Conservation (phyloP, 2,329 filamentous ascomycete species). For the Colletotrichum sp. region DNA sequence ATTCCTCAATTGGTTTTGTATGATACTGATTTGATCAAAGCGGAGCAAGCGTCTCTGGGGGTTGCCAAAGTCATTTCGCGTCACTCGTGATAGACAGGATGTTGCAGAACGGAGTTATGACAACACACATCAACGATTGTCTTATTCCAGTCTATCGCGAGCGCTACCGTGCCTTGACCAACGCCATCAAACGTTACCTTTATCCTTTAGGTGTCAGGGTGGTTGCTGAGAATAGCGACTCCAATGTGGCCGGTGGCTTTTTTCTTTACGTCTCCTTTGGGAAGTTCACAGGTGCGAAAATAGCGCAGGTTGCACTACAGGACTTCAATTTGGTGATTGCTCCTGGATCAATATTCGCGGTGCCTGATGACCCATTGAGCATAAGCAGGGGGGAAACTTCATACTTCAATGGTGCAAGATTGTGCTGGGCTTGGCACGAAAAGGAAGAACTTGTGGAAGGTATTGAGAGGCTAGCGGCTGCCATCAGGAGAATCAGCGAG, state of each 20-base stretch:
- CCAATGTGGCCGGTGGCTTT: constrained; percentile 57
- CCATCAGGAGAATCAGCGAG: neutral
- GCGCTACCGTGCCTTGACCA: neutral
- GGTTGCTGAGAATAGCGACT: constrained; percentile 14
- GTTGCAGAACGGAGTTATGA: constrained; percentile 46
- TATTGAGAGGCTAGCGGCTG: constrained; percentile 60
- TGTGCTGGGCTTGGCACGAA: constrained; percentile 77
- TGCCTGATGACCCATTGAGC: constrained; percentile 35
- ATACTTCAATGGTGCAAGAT: constrained; percentile 47
- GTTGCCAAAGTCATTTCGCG: neutral
- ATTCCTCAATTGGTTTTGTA: neutral
- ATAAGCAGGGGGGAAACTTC: constrained; percentile 26
- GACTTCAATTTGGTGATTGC: constrained; percentile 61
- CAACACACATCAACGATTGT: constrained; percentile 44
- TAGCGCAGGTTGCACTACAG: constrained; percentile 51
- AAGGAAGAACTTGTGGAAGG: constrained; percentile 72
- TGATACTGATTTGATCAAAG: constrained; percentile 46
- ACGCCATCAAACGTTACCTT: neutral
- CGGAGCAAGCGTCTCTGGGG: constrained; percentile 50
- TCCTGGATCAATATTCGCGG: constrained; percentile 60
- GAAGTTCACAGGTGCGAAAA: constrained; percentile 36
- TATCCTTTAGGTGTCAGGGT: constrained; percentile 39
- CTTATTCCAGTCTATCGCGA: constrained; percentile 37
- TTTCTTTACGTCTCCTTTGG: constrained; percentile 69
- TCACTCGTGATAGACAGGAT: constrained; percentile 33